phyloP scores from a whole-genome alignment of 768 basidiomycete species.

The Suillus occidentalis region DNA sequence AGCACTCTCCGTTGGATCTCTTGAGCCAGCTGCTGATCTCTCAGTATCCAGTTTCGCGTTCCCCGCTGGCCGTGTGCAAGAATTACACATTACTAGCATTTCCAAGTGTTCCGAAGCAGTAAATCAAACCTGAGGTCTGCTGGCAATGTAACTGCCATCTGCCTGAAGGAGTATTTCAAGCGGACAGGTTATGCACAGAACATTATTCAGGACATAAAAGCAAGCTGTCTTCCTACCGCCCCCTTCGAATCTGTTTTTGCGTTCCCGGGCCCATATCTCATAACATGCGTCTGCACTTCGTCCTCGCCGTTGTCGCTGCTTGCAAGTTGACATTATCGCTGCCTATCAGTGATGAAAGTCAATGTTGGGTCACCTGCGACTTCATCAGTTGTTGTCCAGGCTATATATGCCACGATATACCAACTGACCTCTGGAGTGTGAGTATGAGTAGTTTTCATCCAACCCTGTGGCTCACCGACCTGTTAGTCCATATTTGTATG shows the following conservation, averaged over 20 bases:
- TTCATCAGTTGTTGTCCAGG: too few relatives aligned
- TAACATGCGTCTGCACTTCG: background rate
- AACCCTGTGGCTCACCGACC: background rate
- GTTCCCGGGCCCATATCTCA: too few relatives aligned
- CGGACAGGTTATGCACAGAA: background rate
- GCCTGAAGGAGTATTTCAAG: background rate
- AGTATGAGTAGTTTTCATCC: background rate
- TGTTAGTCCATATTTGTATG: background rate
- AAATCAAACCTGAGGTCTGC: too few relatives aligned
- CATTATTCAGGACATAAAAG: background rate
- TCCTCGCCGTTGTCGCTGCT: background rate
- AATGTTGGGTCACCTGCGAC: too few relatives aligned
- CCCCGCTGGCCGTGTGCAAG: too few relatives aligned
- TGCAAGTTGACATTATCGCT: background rate
- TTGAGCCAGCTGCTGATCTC: background rate
- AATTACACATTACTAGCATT: background rate
- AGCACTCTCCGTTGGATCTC: background rate
- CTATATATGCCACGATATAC: too few relatives aligned
- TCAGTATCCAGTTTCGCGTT: background rate
- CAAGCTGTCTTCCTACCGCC: background rate
- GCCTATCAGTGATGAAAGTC: background rate
- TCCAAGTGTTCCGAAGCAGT: background rate
- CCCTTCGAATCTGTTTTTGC: background rate
- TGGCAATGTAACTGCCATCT: background rate
- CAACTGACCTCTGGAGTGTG: background rate